Evolutionary conservation across 371 early-diverging fungal species (phyloP), one percentile per base, ranked within the genome.

Genomic region (Syncephalastrum racemosum): DNA sequence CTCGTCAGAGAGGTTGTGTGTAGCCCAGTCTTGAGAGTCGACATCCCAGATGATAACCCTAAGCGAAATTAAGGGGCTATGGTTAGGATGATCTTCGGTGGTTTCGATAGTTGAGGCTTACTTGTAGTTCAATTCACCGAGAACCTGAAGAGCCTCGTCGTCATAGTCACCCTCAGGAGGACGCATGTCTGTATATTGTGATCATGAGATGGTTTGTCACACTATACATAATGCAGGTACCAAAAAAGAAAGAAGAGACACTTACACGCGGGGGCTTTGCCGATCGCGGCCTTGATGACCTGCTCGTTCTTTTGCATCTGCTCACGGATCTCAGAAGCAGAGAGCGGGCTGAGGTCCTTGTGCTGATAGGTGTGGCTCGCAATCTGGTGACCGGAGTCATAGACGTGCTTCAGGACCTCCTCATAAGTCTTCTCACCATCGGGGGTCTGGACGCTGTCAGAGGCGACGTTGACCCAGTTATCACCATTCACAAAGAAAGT

Each of bases 401-500:
- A 63, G 20, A 73, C 73, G 51, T 71, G 67, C 47, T 68, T 74
- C 39, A 81, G 50, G 18, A 75, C 61, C 22, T 64, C 70, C 41
- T 63, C 47, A 62, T 73, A 71, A 1, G 60, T 52, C n/a, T 56
- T 53, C 10, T 42, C 49, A 15, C 54, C 59, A 18, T 50, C 52
- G 8, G 63, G 46, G 12, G 63, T 62, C 20, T 52, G 60, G 40
- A 41, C 44, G 39, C 60, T 46, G 58, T 58, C 59, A 53, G 51
- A 48, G 55, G 3, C 52, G n/a, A 44, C 71, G 60, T 42, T 69
- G 56, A 66, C 66, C 31, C 69, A 70, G 59, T 84, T 84, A n/a
- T 76, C 27, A 2, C 82, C 85, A 54, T 83, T 83, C 39, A 85
- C 66, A 59, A 79, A 85, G 68, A 85, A 85, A 3, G 85, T 85